A percentile compares a stretch with the other conserved stretches of the same genome.
phyloP scores from a whole-genome alignment of 768 basidiomycete genomes.

The Lactarius tabidus region DNA sequence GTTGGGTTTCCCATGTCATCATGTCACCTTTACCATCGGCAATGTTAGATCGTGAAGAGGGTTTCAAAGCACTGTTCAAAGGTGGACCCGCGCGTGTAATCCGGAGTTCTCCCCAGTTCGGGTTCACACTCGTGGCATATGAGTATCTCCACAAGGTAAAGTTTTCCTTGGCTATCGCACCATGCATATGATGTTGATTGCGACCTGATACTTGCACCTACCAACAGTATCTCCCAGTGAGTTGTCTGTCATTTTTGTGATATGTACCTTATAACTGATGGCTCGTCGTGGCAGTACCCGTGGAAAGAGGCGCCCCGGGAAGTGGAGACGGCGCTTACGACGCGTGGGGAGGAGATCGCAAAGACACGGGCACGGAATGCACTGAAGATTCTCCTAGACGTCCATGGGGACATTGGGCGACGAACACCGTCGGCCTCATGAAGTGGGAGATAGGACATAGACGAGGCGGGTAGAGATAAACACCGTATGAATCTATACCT shows the following conservation, averaged over 20 bases:
- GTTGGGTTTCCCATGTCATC: not conserved
- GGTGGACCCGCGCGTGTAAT: constrained; percentile 85
- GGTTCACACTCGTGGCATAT: constrained; percentile 83
- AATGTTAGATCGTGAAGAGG: constrained; percentile 75
- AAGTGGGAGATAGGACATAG: not conserved
- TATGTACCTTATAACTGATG: constrained; percentile 16
- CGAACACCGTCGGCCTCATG: constrained; percentile 6
- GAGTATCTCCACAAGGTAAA: constrained; percentile 64
- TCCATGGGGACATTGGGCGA: constrained; percentile 72
- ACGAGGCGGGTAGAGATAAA: not conserved
- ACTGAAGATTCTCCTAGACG: constrained; percentile 84
- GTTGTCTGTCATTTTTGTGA: constrained; percentile 1
- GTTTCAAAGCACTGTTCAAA: constrained; percentile 86
- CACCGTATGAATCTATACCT: not conserved
- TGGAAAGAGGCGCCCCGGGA: constrained; percentile 65
- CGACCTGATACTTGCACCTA: not conserved
- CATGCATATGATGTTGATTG: not conserved
- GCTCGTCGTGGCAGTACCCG: constrained; percentile 59
- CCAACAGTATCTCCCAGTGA: constrained; percentile 24
- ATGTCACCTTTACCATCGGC: not conserved
- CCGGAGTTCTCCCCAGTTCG: constrained; percentile 91
- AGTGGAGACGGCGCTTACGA: constrained; percentile 66
- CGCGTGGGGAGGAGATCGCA: constrained; percentile 76
- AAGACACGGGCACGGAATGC: constrained; percentile 92
- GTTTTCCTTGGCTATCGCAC: constrained; percentile 11